Base-by-base conservation (phyloP, 352 stramenopile genomes). In the Phytophthora hybrid region DNA sequence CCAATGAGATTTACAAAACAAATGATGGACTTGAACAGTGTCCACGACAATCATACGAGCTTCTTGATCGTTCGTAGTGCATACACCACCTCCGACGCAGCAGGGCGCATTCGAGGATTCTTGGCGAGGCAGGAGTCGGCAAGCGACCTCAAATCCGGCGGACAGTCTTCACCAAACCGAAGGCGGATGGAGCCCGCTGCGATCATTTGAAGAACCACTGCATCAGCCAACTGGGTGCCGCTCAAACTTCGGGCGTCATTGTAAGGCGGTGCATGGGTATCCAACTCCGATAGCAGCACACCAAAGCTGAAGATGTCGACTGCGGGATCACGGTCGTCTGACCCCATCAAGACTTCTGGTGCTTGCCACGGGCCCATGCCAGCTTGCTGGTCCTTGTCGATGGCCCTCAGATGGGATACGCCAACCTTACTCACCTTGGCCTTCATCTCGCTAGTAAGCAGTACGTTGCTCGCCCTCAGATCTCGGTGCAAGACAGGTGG, bases 401-500 rank as follows among this genome's bases (percentile, higher is more conserved):
- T 49, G 10, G 54, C 51, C 39, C 57, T 39, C 37, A 73, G 26
- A 26, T 71, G 62, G 14, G 67, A 56, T 39, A 65, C 62, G 5
- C 71, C 75, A 52, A 75, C 57, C 41, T 82, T 74, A 19, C 54
- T 74, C 31, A 82, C 55, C 59, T 82, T 79, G 4, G 67, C 67
- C 47, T 69, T 63, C 67, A 82, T 71, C 46, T 56, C 62, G n/a
- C 52, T 62, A 1, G 44, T 68, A 9, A 90, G 66, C 47, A 92
- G 67, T 32, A 92, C 80, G 37, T 88, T 88, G 4, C 82, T 73
- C 1, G 83, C 82, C 31, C 87, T 92, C 59, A 92, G 62, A 53
- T 90, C 78, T 19, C 79, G 77, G 47, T 92, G 84, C 9, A 92
- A 62, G 2, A 92, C 52, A 5, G 79, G 70, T 8, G 83, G 83